Evolutionary conservation across 176 grass and related monocot species (phyloP).

Genomic region (Panicum miliaceum): DNA sequence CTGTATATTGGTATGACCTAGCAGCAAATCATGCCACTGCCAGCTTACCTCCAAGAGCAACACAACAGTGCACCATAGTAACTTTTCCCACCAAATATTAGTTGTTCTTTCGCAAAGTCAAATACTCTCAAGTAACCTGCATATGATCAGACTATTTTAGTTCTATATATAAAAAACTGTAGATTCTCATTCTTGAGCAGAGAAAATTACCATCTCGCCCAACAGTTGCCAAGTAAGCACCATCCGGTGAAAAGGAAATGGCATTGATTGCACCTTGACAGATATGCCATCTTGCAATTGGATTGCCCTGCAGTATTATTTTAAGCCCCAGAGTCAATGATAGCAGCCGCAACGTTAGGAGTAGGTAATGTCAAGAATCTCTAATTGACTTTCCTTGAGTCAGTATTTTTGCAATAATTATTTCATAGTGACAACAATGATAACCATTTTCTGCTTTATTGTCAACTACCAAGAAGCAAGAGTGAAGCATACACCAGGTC

Average conservation of each 20-base stretch:
- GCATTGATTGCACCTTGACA: conserved; percentile 90
- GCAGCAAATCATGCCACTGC: conserved; percentile 36
- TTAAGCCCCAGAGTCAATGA: conserved; percentile 47
- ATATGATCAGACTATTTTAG: conserved; percentile 44
- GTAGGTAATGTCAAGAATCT: conserved; percentile 22
- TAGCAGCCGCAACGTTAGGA: conserved; percentile 12
- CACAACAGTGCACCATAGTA: conserved; percentile 97
- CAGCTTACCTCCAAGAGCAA: conserved; percentile 93
- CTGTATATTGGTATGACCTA: conserved; percentile 3
- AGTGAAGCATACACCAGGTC: not conserved
- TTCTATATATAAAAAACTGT: conserved; percentile 33
- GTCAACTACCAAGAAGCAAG: conserved; percentile 17
- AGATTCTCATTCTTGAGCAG: conserved; percentile 20
- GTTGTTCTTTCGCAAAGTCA: conserved; percentile 80
- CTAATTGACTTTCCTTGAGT: not conserved
- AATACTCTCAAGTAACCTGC: conserved; percentile 99
- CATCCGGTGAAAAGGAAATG: conserved; percentile 89
- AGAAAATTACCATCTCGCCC: conserved; percentile 87
- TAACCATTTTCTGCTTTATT: conserved; percentile 1
- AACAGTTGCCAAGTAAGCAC: conserved; percentile 83
- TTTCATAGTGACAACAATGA: not conserved
- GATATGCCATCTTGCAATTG: conserved; percentile 92
- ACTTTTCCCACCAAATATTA: conserved; percentile 98
- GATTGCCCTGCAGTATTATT: conserved; percentile 77
- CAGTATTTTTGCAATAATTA: conserved; percentile 19